A percentile compares a stretch with the other conserved stretches of the same genome.
Conservation (phyloP, 2,329 filamentous ascomycete genomes). For the Fusarium sp. region DNA sequence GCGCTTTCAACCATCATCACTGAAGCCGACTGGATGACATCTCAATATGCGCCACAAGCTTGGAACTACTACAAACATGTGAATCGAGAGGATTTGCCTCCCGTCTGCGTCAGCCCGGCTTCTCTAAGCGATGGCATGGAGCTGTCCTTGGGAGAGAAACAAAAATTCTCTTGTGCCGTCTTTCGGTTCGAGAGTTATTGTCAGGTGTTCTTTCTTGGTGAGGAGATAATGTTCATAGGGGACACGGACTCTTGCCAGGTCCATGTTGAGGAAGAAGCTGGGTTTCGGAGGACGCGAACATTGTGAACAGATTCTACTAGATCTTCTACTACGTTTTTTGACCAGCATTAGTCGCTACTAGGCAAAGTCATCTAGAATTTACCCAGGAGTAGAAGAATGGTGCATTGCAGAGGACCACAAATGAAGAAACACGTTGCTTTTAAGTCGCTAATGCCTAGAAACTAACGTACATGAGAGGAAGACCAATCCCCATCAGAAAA, state of each 20-base stretch:
- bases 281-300: no score
- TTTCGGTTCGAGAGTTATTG: conserved; percentile 1
- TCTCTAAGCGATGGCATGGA: not conserved
- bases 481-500: not conserved
- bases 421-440: not conserved
- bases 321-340: not conserved
- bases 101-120: not conserved
- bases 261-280: not conserved
- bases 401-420: no score
- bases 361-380: not conserved
- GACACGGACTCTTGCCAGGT: not conserved
- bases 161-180: not conserved
- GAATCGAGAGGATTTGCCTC: not conserved
- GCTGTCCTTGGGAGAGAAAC: not conserved
- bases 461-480: not conserved
- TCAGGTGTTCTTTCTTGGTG: not conserved
- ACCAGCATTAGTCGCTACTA: not conserved
- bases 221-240: not conserved
- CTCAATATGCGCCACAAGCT: not conserved
- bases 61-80: not conserved
- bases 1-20: not conserved
- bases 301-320: not conserved
- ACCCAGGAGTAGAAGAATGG: no score
- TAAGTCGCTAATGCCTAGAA: not conserved
- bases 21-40: not conserved